Conservation (phyloP, 176 grass and related monocot genomes). For the Musa itinerans region DNA sequence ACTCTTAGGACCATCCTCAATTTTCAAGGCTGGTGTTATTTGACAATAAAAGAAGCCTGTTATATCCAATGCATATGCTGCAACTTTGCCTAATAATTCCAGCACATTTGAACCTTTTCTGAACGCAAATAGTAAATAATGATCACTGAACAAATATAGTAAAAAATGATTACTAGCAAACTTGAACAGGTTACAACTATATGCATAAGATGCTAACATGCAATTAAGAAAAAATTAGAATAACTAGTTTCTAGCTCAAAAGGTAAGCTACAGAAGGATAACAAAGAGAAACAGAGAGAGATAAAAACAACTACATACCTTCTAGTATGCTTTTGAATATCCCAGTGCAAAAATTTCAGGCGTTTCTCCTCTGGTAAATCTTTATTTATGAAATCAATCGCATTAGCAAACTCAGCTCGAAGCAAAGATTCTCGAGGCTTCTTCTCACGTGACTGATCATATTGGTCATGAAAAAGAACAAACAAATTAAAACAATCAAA, state of each 20-base stretch:
- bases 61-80: constrained; percentile 56
- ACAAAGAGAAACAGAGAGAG: not conserved
- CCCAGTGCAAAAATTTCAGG: constrained; percentile 92
- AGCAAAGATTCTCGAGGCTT: constrained; percentile 96
- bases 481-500: constrained; percentile 20
- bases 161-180: not conserved
- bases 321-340: constrained; percentile 81
- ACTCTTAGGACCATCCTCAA: constrained; percentile 20
- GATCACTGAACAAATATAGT: not conserved
- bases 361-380: constrained; percentile 45
- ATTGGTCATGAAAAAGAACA: constrained; percentile 23
- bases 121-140: constrained; percentile 18
- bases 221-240: constrained; percentile 20
- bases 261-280: not conserved
- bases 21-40: constrained; percentile 34
- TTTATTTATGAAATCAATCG: constrained; percentile 86
- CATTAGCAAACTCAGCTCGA: constrained; percentile 77
- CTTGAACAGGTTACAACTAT: not conserved
- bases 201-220: not conserved
- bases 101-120: constrained; percentile 74
- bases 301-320: constrained; percentile 37
- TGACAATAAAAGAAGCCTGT: constrained; percentile 68
- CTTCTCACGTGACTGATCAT: constrained; percentile 76
- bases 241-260: not conserved
- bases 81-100: constrained; percentile 54